phyloP scores from a whole-genome alignment of 2,329 filamentous ascomycete species.

The Neonectria coccinea region DNA sequence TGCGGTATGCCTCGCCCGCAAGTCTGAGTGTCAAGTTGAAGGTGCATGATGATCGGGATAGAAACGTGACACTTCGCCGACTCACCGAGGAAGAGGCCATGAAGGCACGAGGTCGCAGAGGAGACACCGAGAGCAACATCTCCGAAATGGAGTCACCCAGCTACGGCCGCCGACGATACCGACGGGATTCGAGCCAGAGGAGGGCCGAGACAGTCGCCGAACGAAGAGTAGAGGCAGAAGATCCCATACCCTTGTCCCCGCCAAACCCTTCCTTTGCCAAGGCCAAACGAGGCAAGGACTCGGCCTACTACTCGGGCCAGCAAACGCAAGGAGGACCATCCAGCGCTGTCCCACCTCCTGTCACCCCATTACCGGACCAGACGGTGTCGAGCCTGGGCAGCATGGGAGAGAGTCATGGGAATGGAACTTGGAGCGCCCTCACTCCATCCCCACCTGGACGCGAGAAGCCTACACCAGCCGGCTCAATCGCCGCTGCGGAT shows the following conservation, averaged over 20 bases:
- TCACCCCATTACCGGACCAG: constrained; percentile 49
- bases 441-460: constrained; percentile 60
- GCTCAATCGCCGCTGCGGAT: constrained; percentile 56
- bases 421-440: constrained; percentile 66
- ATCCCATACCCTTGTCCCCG: constrained; percentile 60
- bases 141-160: constrained; percentile 67
- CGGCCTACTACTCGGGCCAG: constrained; percentile 70
- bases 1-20: constrained; percentile 55
- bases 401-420: constrained; percentile 61
- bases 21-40: constrained; percentile 70
- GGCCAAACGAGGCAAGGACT: constrained; percentile 66
- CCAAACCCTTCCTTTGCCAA: constrained; percentile 69
- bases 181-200: constrained; percentile 63
- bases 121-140: constrained; percentile 64
- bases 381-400: constrained; percentile 63
- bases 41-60: constrained; percentile 69
- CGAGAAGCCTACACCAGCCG: constrained; percentile 50
- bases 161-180: constrained; percentile 61
- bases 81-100: constrained; percentile 71
- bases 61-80: constrained; percentile 71
- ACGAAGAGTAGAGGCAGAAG: constrained; percentile 54
- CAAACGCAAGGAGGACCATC: constrained; percentile 57
- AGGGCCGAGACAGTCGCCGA: constrained; percentile 62
- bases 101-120: constrained; percentile 58
- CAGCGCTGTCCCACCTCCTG: constrained; percentile 23